These are phyloP conservation scores for Schoenoplectus triqueter DNA, from an alignment of 202 grass and related monocot species.

Conservation along the genomic window DNA sequence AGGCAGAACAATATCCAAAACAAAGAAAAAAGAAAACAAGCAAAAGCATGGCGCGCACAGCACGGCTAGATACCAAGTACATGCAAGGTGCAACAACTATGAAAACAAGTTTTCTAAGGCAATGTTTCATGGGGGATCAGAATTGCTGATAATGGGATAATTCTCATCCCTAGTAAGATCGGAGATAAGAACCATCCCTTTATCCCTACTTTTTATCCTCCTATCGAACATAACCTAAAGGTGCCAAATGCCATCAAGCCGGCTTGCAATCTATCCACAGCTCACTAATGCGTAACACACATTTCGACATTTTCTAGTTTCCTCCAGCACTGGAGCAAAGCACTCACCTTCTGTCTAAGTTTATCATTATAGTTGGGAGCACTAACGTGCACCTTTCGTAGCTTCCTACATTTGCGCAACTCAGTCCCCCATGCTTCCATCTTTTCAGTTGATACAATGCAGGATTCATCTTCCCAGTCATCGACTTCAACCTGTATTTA, in stretches of 20 bases:
- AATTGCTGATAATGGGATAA: background rate
- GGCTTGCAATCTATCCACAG: background rate
- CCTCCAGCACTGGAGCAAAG: constrained; percentile 8
- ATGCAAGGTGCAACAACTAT: background rate
- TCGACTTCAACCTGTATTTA: background rate
- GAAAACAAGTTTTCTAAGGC: background rate
- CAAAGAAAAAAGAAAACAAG: background rate
- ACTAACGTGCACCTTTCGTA: background rate
- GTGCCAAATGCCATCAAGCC: background rate
- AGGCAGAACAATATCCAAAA: background rate
- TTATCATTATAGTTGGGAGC: background rate
- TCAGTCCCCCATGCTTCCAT: constrained; percentile 8
- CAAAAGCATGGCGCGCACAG: background rate
- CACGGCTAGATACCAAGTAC: background rate
- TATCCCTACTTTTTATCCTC: background rate
- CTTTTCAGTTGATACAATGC: background rate
- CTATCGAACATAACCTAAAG: background rate
- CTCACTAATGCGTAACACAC: background rate
- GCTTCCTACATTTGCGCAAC: background rate
- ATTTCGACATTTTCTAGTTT: background rate
- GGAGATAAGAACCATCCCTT: background rate
- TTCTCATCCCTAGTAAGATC: background rate
- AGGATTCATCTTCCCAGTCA: background rate
- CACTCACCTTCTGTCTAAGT: background rate
- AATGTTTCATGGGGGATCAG: background rate